phyloP scores from a whole-genome alignment of 805 yeast genomes.

The Saturnispora silvae region DNA sequence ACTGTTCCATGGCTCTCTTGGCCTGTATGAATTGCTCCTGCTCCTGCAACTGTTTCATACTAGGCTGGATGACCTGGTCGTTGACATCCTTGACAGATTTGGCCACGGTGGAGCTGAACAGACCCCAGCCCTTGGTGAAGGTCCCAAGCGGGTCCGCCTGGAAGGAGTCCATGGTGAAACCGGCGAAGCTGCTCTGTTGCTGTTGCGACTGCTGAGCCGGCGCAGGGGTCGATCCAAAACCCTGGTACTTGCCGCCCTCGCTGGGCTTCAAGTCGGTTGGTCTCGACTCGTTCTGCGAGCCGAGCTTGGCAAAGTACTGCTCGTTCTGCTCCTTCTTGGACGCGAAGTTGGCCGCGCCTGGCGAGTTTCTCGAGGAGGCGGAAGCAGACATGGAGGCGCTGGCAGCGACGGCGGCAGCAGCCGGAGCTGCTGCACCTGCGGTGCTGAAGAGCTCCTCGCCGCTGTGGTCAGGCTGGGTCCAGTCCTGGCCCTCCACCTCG shows the following conservation, averaged over 20 bases:
- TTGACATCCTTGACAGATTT: conserved; percentile 79
- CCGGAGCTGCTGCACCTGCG: not conserved
- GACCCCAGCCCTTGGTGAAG: conserved; percentile 85
- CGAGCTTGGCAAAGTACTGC: conserved; percentile 70
- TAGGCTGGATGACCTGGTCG: conserved; percentile 85
- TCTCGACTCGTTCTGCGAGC: conserved; percentile 58
- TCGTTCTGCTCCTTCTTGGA: conserved; percentile 52
- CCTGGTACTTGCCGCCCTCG: conserved; percentile 87
- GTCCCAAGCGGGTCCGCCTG: conserved; percentile 89
- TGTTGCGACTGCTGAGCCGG: not conserved
- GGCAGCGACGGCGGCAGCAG: not conserved
- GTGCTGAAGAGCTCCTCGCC: conserved; percentile 22
- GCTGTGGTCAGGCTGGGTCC: conserved; percentile 53
- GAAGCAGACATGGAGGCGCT: no score
- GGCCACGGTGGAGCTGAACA: conserved; percentile 76
- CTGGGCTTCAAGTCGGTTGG: conserved; percentile 81
- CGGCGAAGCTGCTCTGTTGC: conserved; percentile 35
- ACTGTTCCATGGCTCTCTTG: conserved; percentile 88
- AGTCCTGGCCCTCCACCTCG: conserved; percentile 61
- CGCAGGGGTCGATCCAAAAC: conserved; percentile 69
- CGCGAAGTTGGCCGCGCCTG: conserved; percentile 2
- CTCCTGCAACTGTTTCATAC: conserved; percentile 67
- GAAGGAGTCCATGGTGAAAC: conserved; percentile 54
- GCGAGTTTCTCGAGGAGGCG: no score
- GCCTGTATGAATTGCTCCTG: conserved; percentile 77